Conservation (phyloP, 805 yeast species). For the Blastobotrys peoriensis region DNA sequence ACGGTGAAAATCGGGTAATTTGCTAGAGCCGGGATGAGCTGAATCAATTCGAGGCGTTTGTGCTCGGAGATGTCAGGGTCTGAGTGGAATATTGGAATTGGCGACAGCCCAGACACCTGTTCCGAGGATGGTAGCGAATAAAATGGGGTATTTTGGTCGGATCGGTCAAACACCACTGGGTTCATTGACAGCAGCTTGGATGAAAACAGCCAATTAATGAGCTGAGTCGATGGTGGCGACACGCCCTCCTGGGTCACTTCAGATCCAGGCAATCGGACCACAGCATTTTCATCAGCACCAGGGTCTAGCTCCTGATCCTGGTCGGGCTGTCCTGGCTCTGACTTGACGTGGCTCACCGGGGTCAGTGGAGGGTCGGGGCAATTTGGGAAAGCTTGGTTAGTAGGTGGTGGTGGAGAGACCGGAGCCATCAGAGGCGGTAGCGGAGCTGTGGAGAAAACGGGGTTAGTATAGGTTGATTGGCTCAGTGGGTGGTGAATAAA, state of each 20-base stretch:
- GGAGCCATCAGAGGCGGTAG: no score
- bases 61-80: slow-evolving; percentile 29
- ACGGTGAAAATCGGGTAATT: slow-evolving; percentile 21
- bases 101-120: slow-evolving; percentile 21
- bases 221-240: slow-evolving; percentile 4
- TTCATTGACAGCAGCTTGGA: slow-evolving; percentile 10
- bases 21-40: slow-evolving; percentile 27
- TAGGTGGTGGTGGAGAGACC: no score
- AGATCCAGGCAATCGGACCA: no score
- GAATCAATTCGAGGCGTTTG: slow-evolving; percentile 21
- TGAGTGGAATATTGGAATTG: slow-evolving; percentile 31
- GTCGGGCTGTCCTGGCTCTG: no score
- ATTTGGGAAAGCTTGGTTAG: no score
- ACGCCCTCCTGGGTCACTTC: not conserved
- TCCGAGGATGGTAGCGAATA: slow-evolving; percentile 9
- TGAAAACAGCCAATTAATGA: slow-evolving; percentile 12
- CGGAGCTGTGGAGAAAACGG: no score
- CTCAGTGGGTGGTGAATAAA: no score
- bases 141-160: slow-evolving; percentile 8
- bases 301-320: no score
- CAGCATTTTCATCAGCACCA: no score
- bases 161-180: not conserved
- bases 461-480: no score
- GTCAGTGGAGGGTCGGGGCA: no score
- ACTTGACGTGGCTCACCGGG: no score